These are phyloP conservation scores for Aspergillus conjunctus DNA, from an alignment of 495 filamentous ascomycete species.

Conservation along the genomic window DNA sequence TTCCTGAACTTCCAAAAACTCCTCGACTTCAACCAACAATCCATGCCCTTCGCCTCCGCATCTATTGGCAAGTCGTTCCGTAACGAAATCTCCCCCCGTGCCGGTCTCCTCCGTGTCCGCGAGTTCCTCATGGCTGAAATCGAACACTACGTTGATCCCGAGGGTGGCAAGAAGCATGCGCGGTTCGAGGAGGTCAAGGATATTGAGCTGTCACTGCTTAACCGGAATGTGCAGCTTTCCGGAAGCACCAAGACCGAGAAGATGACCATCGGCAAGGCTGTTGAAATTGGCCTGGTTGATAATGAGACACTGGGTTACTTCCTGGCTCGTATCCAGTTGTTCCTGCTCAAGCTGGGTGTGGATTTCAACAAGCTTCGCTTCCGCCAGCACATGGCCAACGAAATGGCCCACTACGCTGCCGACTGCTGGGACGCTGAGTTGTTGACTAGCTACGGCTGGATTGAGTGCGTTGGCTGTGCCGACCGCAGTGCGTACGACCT, in stretches of 20 bases:
- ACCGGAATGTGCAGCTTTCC: constrained; percentile 70
- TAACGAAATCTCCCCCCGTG: constrained; percentile 71
- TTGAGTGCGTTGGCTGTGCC: constrained; percentile 84
- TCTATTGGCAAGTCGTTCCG: constrained; percentile 76
- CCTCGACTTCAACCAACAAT: constrained; percentile 70
- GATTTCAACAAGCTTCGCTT: constrained; percentile 75
- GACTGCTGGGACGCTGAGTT: constrained; percentile 89
- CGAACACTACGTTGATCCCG: constrained; percentile 72
- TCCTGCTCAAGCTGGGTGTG: constrained; percentile 69
- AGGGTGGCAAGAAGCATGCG: constrained; percentile 69
- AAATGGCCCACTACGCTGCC: constrained; percentile 82
- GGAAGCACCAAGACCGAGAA: constrained; percentile 62
- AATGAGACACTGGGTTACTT: constrained; percentile 91
- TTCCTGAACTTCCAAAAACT: constrained; percentile 70
- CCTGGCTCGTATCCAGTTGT: constrained; percentile 73
- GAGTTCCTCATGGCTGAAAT: constrained; percentile 79
- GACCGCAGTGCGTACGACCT: constrained; percentile 82
- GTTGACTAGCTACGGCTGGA: constrained; percentile 78
- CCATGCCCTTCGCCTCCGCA: constrained; percentile 74
- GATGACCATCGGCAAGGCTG: constrained; percentile 70
- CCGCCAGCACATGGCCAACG: constrained; percentile 81
- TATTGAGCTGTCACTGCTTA: constrained; percentile 64
- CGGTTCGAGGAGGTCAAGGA: constrained; percentile 66
- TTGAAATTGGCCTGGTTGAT: constrained; percentile 67
- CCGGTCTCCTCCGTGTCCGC: constrained; percentile 67